These are phyloP conservation scores for Wallacemonas sp. DNA, from an alignment of 208 protist genomes.

Conservation along the genomic window DNA sequence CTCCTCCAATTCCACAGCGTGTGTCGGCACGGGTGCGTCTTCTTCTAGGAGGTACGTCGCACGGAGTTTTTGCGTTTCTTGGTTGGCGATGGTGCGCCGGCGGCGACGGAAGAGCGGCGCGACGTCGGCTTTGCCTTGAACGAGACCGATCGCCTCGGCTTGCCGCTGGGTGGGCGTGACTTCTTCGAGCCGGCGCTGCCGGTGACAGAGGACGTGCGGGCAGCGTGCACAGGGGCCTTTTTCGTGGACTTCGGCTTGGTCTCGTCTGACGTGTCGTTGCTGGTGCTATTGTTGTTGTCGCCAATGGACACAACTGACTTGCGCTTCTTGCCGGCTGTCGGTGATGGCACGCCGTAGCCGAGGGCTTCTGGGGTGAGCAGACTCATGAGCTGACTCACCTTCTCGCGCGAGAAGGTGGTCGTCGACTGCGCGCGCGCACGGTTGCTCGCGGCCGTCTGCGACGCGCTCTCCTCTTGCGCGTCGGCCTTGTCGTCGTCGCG, in stretches of 20 bases:
- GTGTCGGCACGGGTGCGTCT: too few relatives aligned
- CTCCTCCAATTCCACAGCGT: too few relatives aligned
- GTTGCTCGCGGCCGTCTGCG: neutral
- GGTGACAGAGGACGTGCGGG: neutral
- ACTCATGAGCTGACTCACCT: slow-evolving; percentile 41
- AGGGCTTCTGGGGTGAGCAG: slow-evolving; percentile 53
- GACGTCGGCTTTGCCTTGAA: slow-evolving; percentile 8
- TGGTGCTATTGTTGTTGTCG: neutral
- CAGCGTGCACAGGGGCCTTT: neutral
- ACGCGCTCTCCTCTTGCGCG: neutral
- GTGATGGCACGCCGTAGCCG: slow-evolving; percentile 19
- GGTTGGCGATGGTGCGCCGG: neutral
- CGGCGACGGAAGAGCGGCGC: neutral
- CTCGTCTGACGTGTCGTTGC: too few relatives aligned
- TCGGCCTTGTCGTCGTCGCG: slow-evolving; percentile 1
- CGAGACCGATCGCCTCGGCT: neutral
- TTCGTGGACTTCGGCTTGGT: neutral
- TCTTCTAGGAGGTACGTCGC: neutral
- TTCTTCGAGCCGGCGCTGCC: neutral
- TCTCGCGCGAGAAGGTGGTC: slow-evolving; percentile 32
- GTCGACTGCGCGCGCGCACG: neutral
- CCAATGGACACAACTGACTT: slow-evolving; percentile 8
- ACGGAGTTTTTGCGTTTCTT: slow-evolving; percentile 10
- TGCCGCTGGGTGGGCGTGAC: neutral
- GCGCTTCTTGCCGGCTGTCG: slow-evolving; percentile 6